Conservation (phyloP, 208 protist species). For the Leishmania arabica region DNA sequence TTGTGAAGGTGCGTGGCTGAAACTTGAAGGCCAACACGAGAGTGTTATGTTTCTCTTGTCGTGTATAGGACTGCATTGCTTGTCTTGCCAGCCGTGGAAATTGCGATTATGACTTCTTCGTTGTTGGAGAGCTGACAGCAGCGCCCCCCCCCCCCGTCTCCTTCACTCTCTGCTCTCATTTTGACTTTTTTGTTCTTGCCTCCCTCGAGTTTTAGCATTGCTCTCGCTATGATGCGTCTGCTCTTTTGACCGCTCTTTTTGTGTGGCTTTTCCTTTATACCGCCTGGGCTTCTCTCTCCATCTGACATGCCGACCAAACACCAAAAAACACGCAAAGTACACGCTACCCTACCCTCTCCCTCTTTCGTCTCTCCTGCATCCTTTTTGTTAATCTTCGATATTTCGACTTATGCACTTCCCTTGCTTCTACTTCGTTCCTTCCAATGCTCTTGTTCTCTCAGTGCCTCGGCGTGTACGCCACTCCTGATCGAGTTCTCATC, state of each 20-base stretch:
- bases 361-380: not conserved
- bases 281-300: not conserved
- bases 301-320: not conserved
- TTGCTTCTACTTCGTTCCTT: not conserved
- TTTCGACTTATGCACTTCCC: constrained; percentile 1
- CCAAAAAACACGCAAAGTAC: too few species aligned
- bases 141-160: not conserved
- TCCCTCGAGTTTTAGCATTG: not conserved
- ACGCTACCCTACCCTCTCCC: not conserved
- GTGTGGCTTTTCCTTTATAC: not conserved
- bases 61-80: not conserved
- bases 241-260: not conserved
- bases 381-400: not conserved
- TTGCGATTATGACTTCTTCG: not conserved
- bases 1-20: not conserved
- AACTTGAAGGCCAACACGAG: not conserved
- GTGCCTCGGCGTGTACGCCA: not conserved
- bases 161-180: not conserved
- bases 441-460: not conserved
- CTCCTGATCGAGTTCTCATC: not conserved
- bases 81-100: not conserved
- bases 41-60: not conserved
- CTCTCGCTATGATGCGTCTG: not conserved
- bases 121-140: not conserved
- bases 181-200: not conserved